Evolutionary conservation across 768 basidiomycete genomes (phyloP).

Genomic region (Coprinopsis cinerea): DNA sequence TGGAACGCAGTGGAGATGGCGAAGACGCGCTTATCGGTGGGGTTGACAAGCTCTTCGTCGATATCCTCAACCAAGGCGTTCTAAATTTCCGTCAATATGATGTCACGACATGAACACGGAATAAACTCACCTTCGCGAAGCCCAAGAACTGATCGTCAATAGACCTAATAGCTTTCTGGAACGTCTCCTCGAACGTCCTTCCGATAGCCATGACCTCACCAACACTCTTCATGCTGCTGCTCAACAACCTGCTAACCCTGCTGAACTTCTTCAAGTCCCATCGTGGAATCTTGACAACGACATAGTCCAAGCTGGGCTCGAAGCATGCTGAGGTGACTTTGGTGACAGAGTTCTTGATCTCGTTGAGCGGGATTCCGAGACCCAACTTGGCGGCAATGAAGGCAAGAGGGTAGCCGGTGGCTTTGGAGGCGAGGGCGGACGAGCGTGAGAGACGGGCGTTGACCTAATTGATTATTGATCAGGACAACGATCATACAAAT

Average conservation of each 20-base stretch:
- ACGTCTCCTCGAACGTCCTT: conserved; percentile 95
- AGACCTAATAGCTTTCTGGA: conserved; percentile 95
- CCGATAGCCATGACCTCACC: conserved; percentile 99
- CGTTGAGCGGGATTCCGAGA: conserved; percentile 93
- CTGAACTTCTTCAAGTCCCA: conserved; percentile 99
- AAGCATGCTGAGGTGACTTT: conserved; percentile 97
- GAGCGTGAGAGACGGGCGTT: conserved; percentile 98
- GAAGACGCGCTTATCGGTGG: conserved; percentile 96
- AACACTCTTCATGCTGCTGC: conserved; percentile 98
- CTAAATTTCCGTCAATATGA: too few species aligned
- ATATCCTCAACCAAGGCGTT: conserved; percentile 86
- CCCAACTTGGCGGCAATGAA: conserved; percentile 99
- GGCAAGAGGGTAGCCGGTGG: conserved; percentile 95
- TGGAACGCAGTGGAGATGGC: conserved; percentile 94
- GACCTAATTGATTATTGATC: conserved; percentile 32
- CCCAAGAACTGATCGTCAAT: conserved; percentile 95
- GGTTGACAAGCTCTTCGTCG: conserved; percentile 89
- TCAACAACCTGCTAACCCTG: conserved; percentile 84
- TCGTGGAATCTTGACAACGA: conserved; percentile 96
- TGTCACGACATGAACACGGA: not conserved
- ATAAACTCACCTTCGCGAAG: conserved; percentile 66
- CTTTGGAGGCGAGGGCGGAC: conserved; percentile 96
- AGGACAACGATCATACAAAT: not conserved
- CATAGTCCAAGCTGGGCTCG: conserved; percentile 95
- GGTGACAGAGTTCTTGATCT: conserved; percentile 96